Conservation (phyloP, 176 grass and related monocot species). For the Oryza punctata region DNA sequence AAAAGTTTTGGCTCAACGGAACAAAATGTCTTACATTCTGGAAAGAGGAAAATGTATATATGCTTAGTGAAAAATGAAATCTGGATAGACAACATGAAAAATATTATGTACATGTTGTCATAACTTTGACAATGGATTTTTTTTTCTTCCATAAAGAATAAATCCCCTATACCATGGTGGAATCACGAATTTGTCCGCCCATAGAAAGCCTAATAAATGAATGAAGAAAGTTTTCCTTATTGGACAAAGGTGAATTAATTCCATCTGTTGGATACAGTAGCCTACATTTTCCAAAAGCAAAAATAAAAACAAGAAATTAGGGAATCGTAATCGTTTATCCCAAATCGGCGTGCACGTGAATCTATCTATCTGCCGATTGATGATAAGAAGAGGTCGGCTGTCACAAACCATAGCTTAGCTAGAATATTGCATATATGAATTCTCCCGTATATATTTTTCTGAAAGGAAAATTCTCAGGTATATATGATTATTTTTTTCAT, state of each 20-base stretch:
- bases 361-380: not conserved
- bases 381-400: not conserved
- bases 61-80: not conserved
- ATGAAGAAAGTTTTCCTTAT: not conserved
- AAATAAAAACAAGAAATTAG: too few species aligned
- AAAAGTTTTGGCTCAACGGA: too few species aligned
- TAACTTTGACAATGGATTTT: not conserved
- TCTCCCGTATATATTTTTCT: not conserved
- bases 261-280: not conserved
- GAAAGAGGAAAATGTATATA: too few species aligned
- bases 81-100: not conserved
- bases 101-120: not conserved
- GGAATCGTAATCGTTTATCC: constrained; percentile 17
- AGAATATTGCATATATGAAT: not conserved
- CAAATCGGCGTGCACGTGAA: not conserved
- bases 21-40: too few species aligned
- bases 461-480: not conserved
- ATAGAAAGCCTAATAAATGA: not conserved
- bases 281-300: not conserved
- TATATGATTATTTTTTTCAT: too few species aligned
- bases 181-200: constrained; percentile 11
- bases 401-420: too few species aligned
- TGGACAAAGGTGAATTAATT: constrained; percentile 6
- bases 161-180: not conserved
- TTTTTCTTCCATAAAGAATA: not conserved